Base-by-base conservation (phyloP, 2,329 filamentous ascomycete genomes). In the Colletotrichum lindemuthianum region DNA sequence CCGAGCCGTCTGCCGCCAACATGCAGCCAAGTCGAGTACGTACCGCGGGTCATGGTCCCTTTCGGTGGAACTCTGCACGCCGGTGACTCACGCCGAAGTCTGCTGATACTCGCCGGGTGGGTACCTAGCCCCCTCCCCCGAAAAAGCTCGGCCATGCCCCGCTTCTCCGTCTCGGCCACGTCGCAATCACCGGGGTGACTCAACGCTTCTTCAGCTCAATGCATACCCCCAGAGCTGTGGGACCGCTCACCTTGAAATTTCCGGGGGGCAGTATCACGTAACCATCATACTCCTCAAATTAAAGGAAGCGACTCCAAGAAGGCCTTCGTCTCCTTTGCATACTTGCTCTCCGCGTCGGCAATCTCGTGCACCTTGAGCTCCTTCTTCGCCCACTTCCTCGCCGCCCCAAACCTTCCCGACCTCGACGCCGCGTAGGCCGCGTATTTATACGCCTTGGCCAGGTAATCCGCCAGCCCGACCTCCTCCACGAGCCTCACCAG, bases 381-480 rank as follows among this genome's bases (percentile, higher is more conserved):
- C 55, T 65, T 69, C 15, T 43, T 45, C n/a, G 69, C 67, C 71
- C 70, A 73, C 24, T 48, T 49, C 53, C 54, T 67, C 32, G 72
- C 72, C 44, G 39, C 52, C 8, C 61, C 33, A 10, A 48, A 32
- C 16, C 70, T 43, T 0, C 69, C 69, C 6, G 34, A n/a, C 15
- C 59, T 60, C 48, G 67, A 60, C 39, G 65, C 63, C 33, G 73
- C 69, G 9, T 70, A 63, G 12, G 68, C 69, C 8, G 68, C 70
- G 39, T 73, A 59, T 16, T 68, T 67, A 52, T 70, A 71, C 2
- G 67, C 70, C 40, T 67, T 68, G 8, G 60, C 66, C 12, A 70
- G 55, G 54, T 73, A 74, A 57, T 73, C 72, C 10, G 45, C 66
- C 48, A 73, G 52, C 2, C 67, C 69, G 50, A 70, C 69, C 39